Base-by-base conservation (phyloP, 352 stramenopile genomes). In the Globisporangium apiculatum region DNA sequence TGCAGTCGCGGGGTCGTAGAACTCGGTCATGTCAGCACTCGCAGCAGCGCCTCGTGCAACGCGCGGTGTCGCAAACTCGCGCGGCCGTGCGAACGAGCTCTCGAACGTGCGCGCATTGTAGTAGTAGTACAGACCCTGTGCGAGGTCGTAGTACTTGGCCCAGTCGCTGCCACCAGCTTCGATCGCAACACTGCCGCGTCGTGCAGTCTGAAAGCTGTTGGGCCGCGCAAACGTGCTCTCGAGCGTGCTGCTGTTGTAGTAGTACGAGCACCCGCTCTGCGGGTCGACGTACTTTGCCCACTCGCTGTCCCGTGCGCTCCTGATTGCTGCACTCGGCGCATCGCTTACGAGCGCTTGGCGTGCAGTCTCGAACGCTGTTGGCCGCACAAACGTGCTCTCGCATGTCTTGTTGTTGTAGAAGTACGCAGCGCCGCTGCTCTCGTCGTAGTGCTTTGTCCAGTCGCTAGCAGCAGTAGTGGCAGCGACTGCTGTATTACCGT, bases 361-460 rank as follows among this genome's bases (percentile, higher is more conserved):
- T 11, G 42, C 42, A n/a, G 42, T 48, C 42, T 14, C 42, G 15
- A 48, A 48, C 8, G 10, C 42, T 5, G 2, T 48, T n/a, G 42
- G 42, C 12, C 42, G 42, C 14, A 12, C 55, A 57, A 83, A 97
- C 43, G 75, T 88, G 47, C 82, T 89, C 62, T 91, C 83, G 43
- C 66, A 69, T 0, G 86, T 94, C 18, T 57, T 53, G 52, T 72
- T 62, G 51, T 76, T 76, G 67, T 68, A 80, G 61, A 67, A 78
- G 71, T 89, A 96, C 64, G 75, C 89, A 15, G 67, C 75, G 36
- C 65, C 58, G 48, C 86, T 80, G 0, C 66, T 71, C 51, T 83
- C 73, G 12, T 90, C 80, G 31, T 89, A 87, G 69, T 68, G 87
- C 45, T 80, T 95, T 53, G 83, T 78, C 60, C 66, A 87, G 45